Evolutionary conservation across 345 rosid species (phyloP).

Genomic region (Moricandia arvensis): DNA sequence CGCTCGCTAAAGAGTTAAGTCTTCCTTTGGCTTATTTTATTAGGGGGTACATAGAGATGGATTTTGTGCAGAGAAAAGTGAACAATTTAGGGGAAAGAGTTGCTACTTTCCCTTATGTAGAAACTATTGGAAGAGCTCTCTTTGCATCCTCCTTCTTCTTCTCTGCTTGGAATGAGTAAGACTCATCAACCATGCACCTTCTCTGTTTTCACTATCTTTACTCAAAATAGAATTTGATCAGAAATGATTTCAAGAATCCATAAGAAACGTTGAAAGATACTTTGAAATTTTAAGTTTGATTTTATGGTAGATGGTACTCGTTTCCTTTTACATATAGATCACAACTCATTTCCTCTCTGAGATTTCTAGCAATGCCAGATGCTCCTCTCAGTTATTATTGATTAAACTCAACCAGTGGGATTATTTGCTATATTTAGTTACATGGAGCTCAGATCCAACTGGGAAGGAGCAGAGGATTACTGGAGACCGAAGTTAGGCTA

Average conservation of each 20-base stretch:
- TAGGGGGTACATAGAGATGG: conserved; percentile 15
- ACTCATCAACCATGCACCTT: background rate
- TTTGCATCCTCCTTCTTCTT: conserved; percentile 36
- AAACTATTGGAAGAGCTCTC: conserved; percentile 36
- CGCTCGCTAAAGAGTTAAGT: background rate
- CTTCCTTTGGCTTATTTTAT: too few species aligned
- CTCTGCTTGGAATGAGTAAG: conserved; percentile 37
- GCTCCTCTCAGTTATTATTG: background rate
- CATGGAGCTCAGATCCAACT: conserved; percentile 28
- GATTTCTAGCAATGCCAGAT: background rate
- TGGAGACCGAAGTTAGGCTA: conserved; percentile 37
- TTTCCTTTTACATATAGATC: background rate
- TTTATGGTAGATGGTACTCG: background rate
- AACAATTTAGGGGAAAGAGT: conserved; percentile 27
- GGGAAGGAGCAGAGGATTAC: conserved; percentile 18
- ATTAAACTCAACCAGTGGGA: background rate
- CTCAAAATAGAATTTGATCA: background rate
- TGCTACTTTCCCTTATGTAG: conserved; percentile 29
- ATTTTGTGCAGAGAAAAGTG: conserved; percentile 35
- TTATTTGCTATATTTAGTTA: conserved; percentile 8
- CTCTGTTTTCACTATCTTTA: background rate
- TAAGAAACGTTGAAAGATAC: background rate
- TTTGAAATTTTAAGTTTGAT: background rate
- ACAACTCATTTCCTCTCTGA: background rate
- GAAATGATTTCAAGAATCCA: background rate